Evolutionary conservation across 1,284 basidiomycete genomes (phyloP).

Genomic region (Ustilago lituana): DNA sequence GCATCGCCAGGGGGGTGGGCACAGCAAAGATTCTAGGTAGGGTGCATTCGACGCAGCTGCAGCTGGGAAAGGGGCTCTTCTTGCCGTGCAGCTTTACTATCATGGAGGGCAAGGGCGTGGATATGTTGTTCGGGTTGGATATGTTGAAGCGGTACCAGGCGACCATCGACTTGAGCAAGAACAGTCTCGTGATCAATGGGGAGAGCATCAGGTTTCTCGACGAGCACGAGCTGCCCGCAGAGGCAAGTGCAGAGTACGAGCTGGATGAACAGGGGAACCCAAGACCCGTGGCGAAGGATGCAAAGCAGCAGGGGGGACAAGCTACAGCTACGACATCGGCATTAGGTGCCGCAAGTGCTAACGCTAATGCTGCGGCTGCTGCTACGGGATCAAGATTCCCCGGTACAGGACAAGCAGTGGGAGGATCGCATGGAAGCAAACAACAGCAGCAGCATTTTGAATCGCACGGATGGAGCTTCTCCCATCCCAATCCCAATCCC

Average conservation of each 20-base stretch:
- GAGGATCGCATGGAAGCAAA: no score
- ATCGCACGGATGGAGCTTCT: constrained; percentile 52
- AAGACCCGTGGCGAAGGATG: constrained; percentile 1
- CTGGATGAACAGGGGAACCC: constrained; percentile 58
- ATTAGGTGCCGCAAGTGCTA: constrained; percentile 35
- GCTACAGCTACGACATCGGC: constrained; percentile 7
- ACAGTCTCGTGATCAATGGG: constrained; percentile 86
- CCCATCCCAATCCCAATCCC: constrained; percentile 14
- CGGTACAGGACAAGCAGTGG: constrained; percentile 72
- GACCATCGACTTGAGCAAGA: constrained; percentile 88
- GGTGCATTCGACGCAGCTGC: constrained; percentile 88
- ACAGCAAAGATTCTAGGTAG: constrained; percentile 93
- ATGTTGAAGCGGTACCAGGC: constrained; percentile 99
- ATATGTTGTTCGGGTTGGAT: constrained; percentile 93
- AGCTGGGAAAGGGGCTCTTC: constrained; percentile 78
- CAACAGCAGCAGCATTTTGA: constrained; percentile 55
- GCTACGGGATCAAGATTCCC: constrained; percentile 70
- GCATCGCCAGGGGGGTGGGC: constrained; percentile 93
- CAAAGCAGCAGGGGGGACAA: not conserved
- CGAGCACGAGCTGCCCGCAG: constrained; percentile 87
- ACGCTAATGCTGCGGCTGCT: constrained; percentile 35
- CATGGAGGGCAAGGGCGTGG: constrained; percentile 91
- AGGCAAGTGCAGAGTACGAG: constrained; percentile 55
- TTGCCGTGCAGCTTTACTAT: constrained; percentile 93
- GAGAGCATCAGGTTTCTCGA: constrained; percentile 86